Conservation (phyloP, 345 rosid species). For the Excoecaria agallocha region DNA sequence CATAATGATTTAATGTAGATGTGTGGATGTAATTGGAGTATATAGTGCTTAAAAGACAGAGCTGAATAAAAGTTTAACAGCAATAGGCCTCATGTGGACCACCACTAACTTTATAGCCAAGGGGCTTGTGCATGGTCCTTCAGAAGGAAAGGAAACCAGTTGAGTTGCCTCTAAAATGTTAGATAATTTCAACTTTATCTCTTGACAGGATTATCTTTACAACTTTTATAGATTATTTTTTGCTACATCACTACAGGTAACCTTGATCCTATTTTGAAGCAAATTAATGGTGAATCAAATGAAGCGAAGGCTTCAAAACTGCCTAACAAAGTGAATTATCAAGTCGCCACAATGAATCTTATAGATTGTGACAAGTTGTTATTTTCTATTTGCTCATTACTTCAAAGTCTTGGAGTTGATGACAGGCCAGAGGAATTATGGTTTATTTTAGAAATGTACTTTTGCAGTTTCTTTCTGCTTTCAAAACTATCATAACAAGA, state of each 20-base stretch:
- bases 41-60: conserved; percentile 90
- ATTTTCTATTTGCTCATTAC: conserved; percentile 77
- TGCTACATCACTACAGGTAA: conserved; percentile 32
- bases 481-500: neutral
- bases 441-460: conserved; percentile 1
- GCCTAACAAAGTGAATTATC: conserved; percentile 32
- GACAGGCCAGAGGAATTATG: conserved; percentile 90
- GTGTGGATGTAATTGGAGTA: conserved; percentile 96
- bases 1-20: conserved; percentile 50
- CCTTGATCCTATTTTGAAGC: conserved; percentile 30
- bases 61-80: conserved; percentile 90
- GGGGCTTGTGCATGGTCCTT: conserved; percentile 46
- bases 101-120: conserved; percentile 85
- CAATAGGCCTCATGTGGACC: conserved; percentile 93
- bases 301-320: conserved; percentile 36
- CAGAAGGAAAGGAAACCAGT: conserved; percentile 60
- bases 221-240: conserved; percentile 8
- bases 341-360: conserved; percentile 27
- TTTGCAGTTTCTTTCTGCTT: neutral
- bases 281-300: conserved; percentile 43
- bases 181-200: neutral
- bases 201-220: neutral
- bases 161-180: conserved; percentile 12
- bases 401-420: conserved; percentile 91
- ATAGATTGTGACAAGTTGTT: conserved; percentile 66